Evolutionary conservation across 2,329 filamentous ascomycete species (phyloP), one percentile per base, ranked within the genome.

Genomic region (Pseudogymnoascus sp.): DNA sequence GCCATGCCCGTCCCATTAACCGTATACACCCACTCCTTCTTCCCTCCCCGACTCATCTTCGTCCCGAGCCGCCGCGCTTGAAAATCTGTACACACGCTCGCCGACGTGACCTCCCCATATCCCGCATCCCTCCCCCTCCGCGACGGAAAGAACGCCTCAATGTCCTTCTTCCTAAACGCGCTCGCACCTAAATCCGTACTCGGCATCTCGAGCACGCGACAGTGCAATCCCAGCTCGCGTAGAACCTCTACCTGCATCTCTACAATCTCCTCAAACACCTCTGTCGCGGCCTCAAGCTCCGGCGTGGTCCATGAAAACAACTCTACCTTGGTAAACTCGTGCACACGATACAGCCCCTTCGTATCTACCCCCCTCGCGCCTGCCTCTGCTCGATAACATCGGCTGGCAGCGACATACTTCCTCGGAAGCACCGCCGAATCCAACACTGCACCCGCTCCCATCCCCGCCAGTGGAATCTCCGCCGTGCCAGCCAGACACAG

Each of bases 251-350:
- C 89, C 77, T 99, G 95, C 62, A 97, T 88, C 65, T 85, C 83
- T 61, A 97, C 79, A 80, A 99, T 91, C 75, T 97, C 92, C 61
- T 90, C 80, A 74, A 96, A 96, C 11, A 93, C 70, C 0, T 82
- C 78, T 6, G 81, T 77, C 0, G 85, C 78, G 42, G 75, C 72
- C 34, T 71, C 73, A 2, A 70, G 64, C 62, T 85, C 80, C 1
- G 90, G 85, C 31, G 81, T 70, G 4, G 91, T 89, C 95, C 95
- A 99, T 0, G 89, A 92, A 73, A 99, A 97, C 81, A 99, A 87
- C 76, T 99, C 95, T 0, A 99, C 93, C 75, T 99, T 99, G 29
- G 92, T 96, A 77, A 99, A 99, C 76, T 99, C 95, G 76, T 99
- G 95, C 3, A 99, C 95, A 29, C 95, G 88, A 77, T 97, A 99